Conservation (phyloP, 2,329 filamentous ascomycete species). For the Ophiosphaerella herpotricha region DNA sequence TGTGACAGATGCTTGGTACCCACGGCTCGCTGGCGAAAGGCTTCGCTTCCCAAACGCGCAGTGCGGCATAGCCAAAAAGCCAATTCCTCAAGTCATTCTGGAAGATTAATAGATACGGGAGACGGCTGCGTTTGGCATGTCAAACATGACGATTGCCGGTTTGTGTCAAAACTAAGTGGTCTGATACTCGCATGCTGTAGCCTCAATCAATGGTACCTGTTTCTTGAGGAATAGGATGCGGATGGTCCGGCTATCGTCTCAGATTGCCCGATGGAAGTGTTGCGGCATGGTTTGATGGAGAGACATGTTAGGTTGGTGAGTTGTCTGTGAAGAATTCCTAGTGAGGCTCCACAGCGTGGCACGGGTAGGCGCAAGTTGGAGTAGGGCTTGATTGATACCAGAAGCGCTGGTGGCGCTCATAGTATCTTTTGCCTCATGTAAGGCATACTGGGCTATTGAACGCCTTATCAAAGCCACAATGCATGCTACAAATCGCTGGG, state of each 20-base stretch:
- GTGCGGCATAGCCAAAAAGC: neutral
- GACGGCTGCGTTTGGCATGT: neutral
- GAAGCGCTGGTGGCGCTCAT: conserved; percentile 13
- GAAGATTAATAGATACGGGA: neutral
- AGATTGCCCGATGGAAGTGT: neutral
- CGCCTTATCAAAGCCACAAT: neutral
- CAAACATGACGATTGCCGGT: neutral
- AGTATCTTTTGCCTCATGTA: neutral
- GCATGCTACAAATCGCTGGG: neutral
- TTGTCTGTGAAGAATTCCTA: too few species aligned
- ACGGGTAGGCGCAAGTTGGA: neutral
- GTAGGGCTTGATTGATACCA: neutral
- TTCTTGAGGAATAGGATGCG: neutral
- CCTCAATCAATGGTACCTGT: too few species aligned
- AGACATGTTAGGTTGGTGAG: too few species aligned
- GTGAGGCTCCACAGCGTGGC: too few species aligned
- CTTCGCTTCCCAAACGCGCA: neutral
- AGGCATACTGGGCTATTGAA: neutral
- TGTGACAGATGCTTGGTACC: conserved; percentile 14
- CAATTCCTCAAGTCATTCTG: neutral
- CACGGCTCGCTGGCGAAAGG: neutral
- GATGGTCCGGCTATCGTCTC: neutral
- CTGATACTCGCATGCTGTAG: conserved; percentile 23
- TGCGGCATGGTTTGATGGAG: neutral
- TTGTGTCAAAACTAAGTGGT: conserved; percentile 21